Conservation (phyloP, 306 rosid species). For the Adenanthera pavonina region DNA sequence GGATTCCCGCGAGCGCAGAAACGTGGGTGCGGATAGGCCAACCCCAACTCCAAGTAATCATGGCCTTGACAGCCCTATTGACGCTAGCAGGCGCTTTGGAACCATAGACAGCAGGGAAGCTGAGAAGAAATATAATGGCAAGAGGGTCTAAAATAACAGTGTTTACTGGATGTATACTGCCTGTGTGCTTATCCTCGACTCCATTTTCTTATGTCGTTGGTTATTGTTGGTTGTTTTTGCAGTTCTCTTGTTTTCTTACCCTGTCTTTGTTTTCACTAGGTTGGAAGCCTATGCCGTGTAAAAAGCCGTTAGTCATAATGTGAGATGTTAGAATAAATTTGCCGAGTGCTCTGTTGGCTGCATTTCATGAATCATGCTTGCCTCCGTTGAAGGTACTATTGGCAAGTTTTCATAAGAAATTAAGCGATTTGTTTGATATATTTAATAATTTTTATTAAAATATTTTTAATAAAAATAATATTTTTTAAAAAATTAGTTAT, state of each 20-base stretch:
- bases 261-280: not conserved
- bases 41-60: not conserved
- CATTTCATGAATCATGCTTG: too few species aligned
- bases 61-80: not conserved
- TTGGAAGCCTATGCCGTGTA: not conserved
- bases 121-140: slow-evolving; percentile 28
- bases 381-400: too few species aligned
- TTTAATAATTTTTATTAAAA: too few species aligned
- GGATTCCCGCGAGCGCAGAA: not conserved
- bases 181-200: too few species aligned
- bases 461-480: too few species aligned
- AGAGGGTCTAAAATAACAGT: not conserved
- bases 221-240: not conserved
- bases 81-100: not conserved
- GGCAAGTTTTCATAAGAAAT: too few species aligned
- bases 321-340: not conserved
- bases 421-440: too few species aligned
- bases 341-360: not conserved
- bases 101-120: slow-evolving; percentile 42
- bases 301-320: not conserved
- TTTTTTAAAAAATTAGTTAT: too few species aligned
- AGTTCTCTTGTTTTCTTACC: not conserved
- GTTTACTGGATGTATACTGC: too few species aligned
- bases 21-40: not conserved
- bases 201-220: not conserved